Percentiles rank a stretch among this genome's conserved stretches.
Evolutionary conservation across 176 grass and related monocot genomes (phyloP).

Genomic region (Tillandsia fasciculata): DNA sequence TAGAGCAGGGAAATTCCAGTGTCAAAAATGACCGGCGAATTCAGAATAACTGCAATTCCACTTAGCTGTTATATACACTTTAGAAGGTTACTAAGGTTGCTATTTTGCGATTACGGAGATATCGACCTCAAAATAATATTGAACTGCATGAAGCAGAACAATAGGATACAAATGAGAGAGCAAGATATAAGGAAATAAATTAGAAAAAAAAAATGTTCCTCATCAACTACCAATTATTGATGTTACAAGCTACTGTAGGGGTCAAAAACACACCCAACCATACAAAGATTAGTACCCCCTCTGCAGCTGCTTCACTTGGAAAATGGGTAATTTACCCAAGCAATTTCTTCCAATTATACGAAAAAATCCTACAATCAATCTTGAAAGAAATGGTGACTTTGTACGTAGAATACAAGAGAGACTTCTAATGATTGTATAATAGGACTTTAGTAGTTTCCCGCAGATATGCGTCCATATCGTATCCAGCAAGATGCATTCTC

Average conservation of each 20-base stretch:
- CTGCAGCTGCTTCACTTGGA: not conserved
- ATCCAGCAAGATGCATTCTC: constrained; percentile 78
- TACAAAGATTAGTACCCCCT: too few species aligned
- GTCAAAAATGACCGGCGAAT: too few species aligned
- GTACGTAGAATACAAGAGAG: not conserved
- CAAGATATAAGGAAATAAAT: not conserved
- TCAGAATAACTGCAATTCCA: too few species aligned
- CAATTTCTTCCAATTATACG: not conserved
- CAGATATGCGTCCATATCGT: constrained; percentile 87
- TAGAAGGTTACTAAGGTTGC: not conserved
- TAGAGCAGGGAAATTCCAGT: too few species aligned
- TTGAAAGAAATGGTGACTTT: not conserved
- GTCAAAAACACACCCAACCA: too few species aligned
- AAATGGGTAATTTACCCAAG: not conserved
- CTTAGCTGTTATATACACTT: not conserved
- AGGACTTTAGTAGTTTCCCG: constrained; percentile 48
- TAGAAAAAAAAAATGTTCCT: not conserved
- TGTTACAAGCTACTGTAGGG: not conserved
- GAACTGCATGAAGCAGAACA: not conserved
- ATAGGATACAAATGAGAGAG: not conserved
- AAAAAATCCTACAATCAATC: not conserved
- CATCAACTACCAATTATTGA: not conserved
- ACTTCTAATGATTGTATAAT: constrained; percentile 24
- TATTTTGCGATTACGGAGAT: not conserved
- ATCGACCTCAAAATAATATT: not conserved